Base-by-base conservation (phyloP, 192 early-diverging fungal genomes). In the Gonapodya sp. region DNA sequence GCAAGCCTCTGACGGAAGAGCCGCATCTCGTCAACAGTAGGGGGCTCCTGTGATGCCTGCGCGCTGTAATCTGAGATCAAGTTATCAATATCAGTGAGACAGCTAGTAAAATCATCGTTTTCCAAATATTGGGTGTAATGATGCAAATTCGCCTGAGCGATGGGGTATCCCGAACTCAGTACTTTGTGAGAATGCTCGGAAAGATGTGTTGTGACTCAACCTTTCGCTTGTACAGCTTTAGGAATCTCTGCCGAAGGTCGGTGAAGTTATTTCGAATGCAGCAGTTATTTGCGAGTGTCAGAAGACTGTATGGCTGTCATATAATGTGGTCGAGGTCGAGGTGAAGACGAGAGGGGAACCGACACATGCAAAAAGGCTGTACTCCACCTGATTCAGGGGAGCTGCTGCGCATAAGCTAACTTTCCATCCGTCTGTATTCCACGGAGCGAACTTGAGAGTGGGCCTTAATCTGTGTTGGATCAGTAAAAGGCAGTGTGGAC, bases 381-480 rank as follows among this genome's bases (percentile, higher is more conserved):
- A 83, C 8, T 78, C 73, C 30, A 89, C 85, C 79, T 90, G 89
- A n/a, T 86, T 86, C 0, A 91, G 33, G 8, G 89, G 85, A 18
- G 90, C 85, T 31, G 83, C 79, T 14, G 81, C 78, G 82, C 90
- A 91, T 34, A 91, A 80, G 0, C 90, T 89, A 1, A 87, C 89
- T 79, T 91, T 91, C 90, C 90, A 91, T 31, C 81, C 86, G n/a
- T 90, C 86, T 36, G 35, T 35, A 80, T 91, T 91, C 89, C 89
- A 91, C 30, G n/a, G 14, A 36, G 79, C 73, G 85, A 90, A 91
- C 73, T 80, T 79, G 24, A 91, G 80, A 36, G 80, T 79, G 0
- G 83, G 46, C 18, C 79, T 46, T 33, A 90, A 82, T 36, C 87
- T 89, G 36, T 82, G 34, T 33, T 2, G 33, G 33, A 2, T 32